phyloP scores from a whole-genome alignment of 768 basidiomycete species.

The Mycena sanguinolenta region DNA sequence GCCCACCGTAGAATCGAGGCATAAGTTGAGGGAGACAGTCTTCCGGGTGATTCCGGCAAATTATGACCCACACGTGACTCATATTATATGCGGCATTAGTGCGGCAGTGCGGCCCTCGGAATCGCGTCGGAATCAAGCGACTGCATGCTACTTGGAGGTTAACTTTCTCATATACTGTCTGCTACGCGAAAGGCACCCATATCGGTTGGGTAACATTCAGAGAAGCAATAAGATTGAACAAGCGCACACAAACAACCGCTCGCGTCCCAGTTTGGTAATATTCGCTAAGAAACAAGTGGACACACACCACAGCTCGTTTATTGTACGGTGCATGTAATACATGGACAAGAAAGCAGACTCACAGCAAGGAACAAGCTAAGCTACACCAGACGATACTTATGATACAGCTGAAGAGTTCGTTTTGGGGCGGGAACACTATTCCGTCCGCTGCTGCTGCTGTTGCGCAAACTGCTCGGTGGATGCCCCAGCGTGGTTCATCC shows the following conservation, averaged over 20 bases:
- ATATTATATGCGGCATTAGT: too few relatives aligned
- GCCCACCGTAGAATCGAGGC: too few relatives aligned
- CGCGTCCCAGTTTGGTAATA: constrained; percentile 17
- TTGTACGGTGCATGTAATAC: background rate
- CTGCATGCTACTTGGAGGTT: too few relatives aligned
- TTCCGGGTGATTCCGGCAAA: too few relatives aligned
- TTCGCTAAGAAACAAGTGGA: background rate
- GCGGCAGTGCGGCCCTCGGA: too few relatives aligned
- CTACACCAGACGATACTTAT: constrained; percentile 1
- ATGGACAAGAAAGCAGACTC: constrained; percentile 12
- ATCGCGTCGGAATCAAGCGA: too few relatives aligned
- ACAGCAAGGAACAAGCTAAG: background rate
- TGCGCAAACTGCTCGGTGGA: background rate
- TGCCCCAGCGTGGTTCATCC: constrained; percentile 53
- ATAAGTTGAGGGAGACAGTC: too few relatives aligned
- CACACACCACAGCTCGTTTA: background rate
- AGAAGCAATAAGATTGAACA: too few relatives aligned
- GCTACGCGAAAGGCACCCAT: too few relatives aligned
- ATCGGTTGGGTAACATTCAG: too few relatives aligned
- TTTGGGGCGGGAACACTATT: background rate
- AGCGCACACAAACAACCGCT: constrained; percentile 21
- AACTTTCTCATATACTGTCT: too few relatives aligned
- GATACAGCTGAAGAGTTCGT: constrained; percentile 3
- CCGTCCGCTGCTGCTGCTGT: background rate
- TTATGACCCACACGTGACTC: too few relatives aligned